Evolutionary conservation across 495 filamentous ascomycete species (phyloP).

Genomic region (Daldinia vernicosa): DNA sequence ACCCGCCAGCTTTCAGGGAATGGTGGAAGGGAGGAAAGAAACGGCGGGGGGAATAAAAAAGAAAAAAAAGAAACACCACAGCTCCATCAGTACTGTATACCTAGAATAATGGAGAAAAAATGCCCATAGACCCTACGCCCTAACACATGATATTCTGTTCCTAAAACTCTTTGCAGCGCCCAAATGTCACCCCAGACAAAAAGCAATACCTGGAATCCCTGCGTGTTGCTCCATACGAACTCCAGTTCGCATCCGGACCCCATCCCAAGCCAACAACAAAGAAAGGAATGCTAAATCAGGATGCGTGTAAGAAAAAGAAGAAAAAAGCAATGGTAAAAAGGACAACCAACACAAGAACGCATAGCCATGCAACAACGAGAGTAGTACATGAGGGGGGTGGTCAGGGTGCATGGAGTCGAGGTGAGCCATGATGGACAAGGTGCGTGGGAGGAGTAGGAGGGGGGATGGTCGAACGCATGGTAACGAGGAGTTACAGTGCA

Average conservation of each 20-base stretch:
- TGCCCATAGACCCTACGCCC: slow-evolving; percentile 34
- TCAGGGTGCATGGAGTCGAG: slow-evolving; percentile 27
- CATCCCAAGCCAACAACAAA: slow-evolving; percentile 26
- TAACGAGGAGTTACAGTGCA: slow-evolving; percentile 45
- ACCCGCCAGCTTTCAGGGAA: slow-evolving; percentile 13
- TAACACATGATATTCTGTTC: slow-evolving; percentile 37
- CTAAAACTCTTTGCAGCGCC: slow-evolving; percentile 34
- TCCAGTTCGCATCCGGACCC: slow-evolving; percentile 39
- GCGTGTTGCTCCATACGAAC: slow-evolving; percentile 38
- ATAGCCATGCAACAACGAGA: slow-evolving; percentile 34
- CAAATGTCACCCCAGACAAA: slow-evolving; percentile 23
- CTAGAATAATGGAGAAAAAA: slow-evolving; percentile 10
- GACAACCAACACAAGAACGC: slow-evolving; percentile 27
- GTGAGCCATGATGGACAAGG: slow-evolving; percentile 36
- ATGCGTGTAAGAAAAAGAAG: slow-evolving; percentile 9
- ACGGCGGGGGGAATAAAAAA: slow-evolving; percentile 8
- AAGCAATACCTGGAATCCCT: slow-evolving; percentile 26
- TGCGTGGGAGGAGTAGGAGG: slow-evolving; percentile 16
- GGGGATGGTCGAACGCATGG: slow-evolving; percentile 26
- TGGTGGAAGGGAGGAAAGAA: background rate
- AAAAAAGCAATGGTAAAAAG: slow-evolving; percentile 3
- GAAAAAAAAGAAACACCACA: slow-evolving; percentile 6
- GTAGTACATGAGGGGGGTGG: slow-evolving; percentile 26
- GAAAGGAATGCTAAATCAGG: slow-evolving; percentile 28
- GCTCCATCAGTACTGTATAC: slow-evolving; percentile 23